These are phyloP conservation scores for Russula griseocarnosa DNA, from an alignment of 768 basidiomycete species.

Conservation along the genomic window DNA sequence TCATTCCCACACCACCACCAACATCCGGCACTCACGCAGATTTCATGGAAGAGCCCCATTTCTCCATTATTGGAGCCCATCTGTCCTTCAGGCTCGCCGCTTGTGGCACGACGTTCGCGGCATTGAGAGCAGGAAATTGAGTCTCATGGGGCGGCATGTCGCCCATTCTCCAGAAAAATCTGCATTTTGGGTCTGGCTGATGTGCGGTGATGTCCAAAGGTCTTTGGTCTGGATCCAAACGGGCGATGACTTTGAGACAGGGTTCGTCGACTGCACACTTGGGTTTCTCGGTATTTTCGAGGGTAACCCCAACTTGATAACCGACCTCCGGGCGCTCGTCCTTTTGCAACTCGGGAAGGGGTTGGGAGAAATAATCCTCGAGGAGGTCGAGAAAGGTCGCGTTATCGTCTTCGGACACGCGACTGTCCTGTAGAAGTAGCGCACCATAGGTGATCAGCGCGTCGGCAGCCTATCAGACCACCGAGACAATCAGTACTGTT, in stretches of 20 bases:
- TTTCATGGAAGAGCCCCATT: slow-evolving; percentile 89
- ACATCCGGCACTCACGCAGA: slow-evolving; percentile 54
- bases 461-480: slow-evolving; percentile 59
- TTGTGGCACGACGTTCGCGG: slow-evolving; percentile 77
- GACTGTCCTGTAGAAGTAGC: slow-evolving; percentile 77
- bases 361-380: slow-evolving; percentile 90
- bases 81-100: slow-evolving; percentile 50
- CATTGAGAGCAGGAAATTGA: slow-evolving; percentile 69
- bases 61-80: slow-evolving; percentile 75
- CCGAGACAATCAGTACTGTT: not conserved
- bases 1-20: not conserved
- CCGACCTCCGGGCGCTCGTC: slow-evolving; percentile 84
- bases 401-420: slow-evolving; percentile 82
- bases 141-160: slow-evolving; percentile 72
- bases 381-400: slow-evolving; percentile 77
- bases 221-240: slow-evolving; percentile 70
- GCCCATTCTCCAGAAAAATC: slow-evolving; percentile 89
- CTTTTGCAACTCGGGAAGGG: slow-evolving; percentile 52
- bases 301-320: slow-evolving; percentile 91
- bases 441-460: slow-evolving; percentile 84
- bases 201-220: slow-evolving; percentile 81
- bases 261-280: slow-evolving; percentile 80
- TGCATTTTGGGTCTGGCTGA: slow-evolving; percentile 88
- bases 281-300: slow-evolving; percentile 95
- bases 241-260: slow-evolving; percentile 74